Conservation (phyloP, 805 yeast genomes). For the Ogataea methylovora region DNA sequence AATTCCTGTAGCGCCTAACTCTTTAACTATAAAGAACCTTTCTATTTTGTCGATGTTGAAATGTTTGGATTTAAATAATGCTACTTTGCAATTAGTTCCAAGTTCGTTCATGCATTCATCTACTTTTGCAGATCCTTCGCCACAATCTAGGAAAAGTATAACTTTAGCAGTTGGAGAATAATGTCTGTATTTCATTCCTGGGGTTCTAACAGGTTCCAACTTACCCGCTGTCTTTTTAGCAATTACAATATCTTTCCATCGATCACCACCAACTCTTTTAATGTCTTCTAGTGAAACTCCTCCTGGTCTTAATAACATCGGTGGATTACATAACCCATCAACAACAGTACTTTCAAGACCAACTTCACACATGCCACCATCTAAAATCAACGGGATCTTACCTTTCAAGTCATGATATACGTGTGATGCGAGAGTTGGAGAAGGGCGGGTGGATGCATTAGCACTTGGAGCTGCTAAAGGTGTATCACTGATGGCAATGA, state of each 20-base stretch:
- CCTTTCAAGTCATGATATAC: constrained; percentile 76
- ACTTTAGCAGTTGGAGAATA: constrained; percentile 90
- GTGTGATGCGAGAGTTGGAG: constrained; percentile 85
- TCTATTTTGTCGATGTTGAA: constrained; percentile 19
- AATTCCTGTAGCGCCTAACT: constrained; percentile 38
- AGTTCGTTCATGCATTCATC: constrained; percentile 9
- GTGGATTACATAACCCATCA: constrained; percentile 81
- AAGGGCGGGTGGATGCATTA: constrained; percentile 90
- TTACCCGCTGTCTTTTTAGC: constrained; percentile 62
- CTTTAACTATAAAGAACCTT: constrained; percentile 21
- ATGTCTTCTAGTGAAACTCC: constrained; percentile 83
- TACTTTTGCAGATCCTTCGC: constrained; percentile 32
- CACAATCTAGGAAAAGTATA: constrained; percentile 48
- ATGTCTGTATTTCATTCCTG: constrained; percentile 97
- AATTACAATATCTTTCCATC: constrained; percentile 57
- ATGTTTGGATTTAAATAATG: constrained; percentile 38
- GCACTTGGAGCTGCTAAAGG: constrained; percentile 99
- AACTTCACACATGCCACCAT: constrained; percentile 83
- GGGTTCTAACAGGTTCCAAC: constrained; percentile 73
- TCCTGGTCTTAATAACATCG: constrained; percentile 88
- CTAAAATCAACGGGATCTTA: constrained; percentile 74
- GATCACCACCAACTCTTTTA: constrained; percentile 50
- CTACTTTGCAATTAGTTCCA: constrained; percentile 30
- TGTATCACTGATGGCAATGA: constrained; percentile 73
- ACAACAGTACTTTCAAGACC: constrained; percentile 95